phyloP scores from a whole-genome alignment of 148 eudicot species.

The Nepenthes mirabilis region DNA sequence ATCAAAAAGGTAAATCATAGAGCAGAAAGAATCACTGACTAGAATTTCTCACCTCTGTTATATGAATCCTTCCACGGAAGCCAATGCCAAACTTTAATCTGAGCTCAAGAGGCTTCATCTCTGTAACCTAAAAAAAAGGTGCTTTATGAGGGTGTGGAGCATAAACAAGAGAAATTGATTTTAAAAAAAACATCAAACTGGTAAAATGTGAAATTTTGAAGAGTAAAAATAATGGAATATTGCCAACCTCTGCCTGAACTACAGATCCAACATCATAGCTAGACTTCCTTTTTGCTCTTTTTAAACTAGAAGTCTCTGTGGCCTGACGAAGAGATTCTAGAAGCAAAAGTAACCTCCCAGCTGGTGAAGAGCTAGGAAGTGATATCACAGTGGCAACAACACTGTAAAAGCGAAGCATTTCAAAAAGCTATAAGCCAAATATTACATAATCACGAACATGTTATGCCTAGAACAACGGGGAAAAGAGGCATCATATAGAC shows the following conservation, averaged over 20 bases:
- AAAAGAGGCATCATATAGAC: no score
- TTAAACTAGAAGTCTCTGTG: conserved; percentile 54
- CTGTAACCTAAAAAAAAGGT: conserved; percentile 38
- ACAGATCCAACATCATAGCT: conserved; percentile 63
- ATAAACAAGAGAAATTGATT: background rate
- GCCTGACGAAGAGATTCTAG: conserved; percentile 54
- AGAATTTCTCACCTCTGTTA: conserved; percentile 54
- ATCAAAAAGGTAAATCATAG: background rate
- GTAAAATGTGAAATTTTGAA: background rate
- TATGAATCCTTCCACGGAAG: conserved; percentile 66
- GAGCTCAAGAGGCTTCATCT: conserved; percentile 79
- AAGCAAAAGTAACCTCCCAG: conserved; percentile 65
- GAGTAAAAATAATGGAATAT: background rate
- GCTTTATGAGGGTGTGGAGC: background rate
- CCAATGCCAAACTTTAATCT: conserved; percentile 79
- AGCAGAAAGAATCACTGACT: background rate
- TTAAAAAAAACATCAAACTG: conserved; percentile 1
- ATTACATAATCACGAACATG: background rate
- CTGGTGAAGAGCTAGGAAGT: conserved; percentile 61
- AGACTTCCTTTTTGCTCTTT: conserved; percentile 61
- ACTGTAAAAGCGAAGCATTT: conserved; percentile 21
- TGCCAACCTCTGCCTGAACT: conserved; percentile 62
- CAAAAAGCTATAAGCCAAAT: background rate
- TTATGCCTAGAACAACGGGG: background rate
- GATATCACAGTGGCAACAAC: conserved; percentile 63